Base-by-base conservation (phyloP, 768 basidiomycete genomes). In the Auriscalpium microsporum region DNA sequence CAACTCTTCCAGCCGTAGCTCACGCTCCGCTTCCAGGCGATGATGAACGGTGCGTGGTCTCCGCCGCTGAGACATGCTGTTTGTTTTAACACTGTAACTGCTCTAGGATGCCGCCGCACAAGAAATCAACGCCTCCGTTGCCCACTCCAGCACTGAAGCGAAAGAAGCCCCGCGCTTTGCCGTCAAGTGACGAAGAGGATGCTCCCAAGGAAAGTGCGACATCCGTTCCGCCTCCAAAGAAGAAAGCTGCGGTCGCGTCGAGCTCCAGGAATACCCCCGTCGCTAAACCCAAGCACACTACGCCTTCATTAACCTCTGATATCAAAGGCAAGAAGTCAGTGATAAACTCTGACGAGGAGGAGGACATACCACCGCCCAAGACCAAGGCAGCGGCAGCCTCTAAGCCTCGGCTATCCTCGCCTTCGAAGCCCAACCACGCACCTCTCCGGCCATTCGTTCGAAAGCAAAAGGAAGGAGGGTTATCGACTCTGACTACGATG, bases 401-500 rank as follows among this genome's bases (percentile, higher is more conserved):
- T 28, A 28, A 28, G 28, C 28, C 28, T 28, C 28, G 28, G 28
- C 28, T 4, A 28, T 28, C 28, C 28, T 28, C 28, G 28, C 28
- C 28, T 28, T 28, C 65, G 45, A 65, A 61, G 37, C 40, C 65
- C 11, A 67, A 53, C 58, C 70, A 1, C 44, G 48, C 37, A 23
- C 56, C 48, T 23, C 61, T 49, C 19, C 57, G 45, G 38, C 35
- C 38, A 21, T 56, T 33, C 46, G 47, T 37, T 23, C 19, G 59
- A 68, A 3, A 64, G 64, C 7, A 55, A 49, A 13, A 67, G 63
- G 36, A 70, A 67, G 53, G 69, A 67, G 45, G 68, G 63, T 57
- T 48, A 65, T 63, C 35, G 67, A 71, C 48, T 71, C 70, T 19
- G 70, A 72, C 37, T 72, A 67, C 53, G 64, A 69, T n/a, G 70